Conservation (phyloP, 192 early-diverging fungal species). For the Tieghemiomyces parasiticus region DNA sequence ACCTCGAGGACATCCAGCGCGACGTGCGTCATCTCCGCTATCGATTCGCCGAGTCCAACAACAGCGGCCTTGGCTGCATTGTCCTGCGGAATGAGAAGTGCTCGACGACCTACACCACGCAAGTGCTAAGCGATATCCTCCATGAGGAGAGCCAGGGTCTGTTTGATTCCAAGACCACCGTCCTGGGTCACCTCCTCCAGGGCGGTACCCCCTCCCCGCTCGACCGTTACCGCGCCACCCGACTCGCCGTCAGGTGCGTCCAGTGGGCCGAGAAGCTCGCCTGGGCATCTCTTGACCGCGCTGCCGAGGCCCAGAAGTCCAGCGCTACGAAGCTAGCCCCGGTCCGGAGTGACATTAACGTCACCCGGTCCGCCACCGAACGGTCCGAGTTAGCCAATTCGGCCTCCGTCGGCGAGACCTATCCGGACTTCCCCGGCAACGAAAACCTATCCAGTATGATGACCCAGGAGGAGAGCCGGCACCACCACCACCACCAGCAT, state of each 20-base stretch:
- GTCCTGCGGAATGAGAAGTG: conserved; percentile 67
- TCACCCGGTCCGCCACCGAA: no score
- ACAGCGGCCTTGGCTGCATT: conserved; percentile 68
- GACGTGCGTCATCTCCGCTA: conserved; percentile 68
- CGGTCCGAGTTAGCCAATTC: no score
- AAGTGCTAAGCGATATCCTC: conserved; percentile 72
- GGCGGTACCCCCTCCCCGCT: conserved; percentile 86
- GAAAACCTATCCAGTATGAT: neutral
- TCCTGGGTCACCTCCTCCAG: conserved; percentile 92
- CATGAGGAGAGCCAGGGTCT: conserved; percentile 73
- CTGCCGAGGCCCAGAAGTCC: conserved; percentile 23
- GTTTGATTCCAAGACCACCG: conserved; percentile 80
- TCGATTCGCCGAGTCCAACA: conserved; percentile 66
- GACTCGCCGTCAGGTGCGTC: conserved; percentile 64
- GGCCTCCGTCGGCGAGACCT: neutral
- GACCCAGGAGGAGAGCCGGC: neutral
- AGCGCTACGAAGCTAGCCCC: no score
- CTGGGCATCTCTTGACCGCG: conserved; percentile 25
- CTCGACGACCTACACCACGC: conserved; percentile 75
- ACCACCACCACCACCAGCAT: neutral
- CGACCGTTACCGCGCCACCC: conserved; percentile 88
- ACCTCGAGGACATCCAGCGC: conserved; percentile 57
- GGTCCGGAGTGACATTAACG: no score
- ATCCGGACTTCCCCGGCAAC: neutral
- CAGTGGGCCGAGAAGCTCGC: conserved; percentile 68